A percentile compares a stretch with the other conserved stretches of the same genome.
Conservation (phyloP, 805 yeast genomes). For the Kuraishia hungarica region DNA sequence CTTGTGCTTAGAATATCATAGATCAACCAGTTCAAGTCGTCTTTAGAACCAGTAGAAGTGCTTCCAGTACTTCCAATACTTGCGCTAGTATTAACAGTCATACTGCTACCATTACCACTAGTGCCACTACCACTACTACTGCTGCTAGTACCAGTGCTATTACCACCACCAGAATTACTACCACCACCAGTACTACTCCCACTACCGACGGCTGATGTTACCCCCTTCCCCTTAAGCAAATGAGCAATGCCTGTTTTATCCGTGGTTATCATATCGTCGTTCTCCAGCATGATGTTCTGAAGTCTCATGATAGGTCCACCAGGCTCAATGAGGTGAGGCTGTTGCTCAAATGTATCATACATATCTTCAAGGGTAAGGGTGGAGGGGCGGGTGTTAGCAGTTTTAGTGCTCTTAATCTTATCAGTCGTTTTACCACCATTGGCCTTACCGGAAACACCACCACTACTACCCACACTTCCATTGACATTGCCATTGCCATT, state of each 20-base stretch:
- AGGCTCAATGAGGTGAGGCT: constrained; percentile 64
- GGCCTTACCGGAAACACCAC: not conserved
- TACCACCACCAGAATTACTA: no score
- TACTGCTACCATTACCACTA: not conserved
- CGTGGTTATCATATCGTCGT: constrained; percentile 39
- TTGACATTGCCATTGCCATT: not conserved
- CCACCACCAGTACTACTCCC: no score
- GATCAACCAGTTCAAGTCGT: constrained; percentile 64
- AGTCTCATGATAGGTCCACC: constrained; percentile 50
- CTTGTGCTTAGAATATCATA: constrained; percentile 42
- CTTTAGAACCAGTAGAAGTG: constrained; percentile 41
- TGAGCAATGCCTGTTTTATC: constrained; percentile 18
- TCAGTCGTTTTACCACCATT: constrained; percentile 1
- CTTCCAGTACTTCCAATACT: no score
- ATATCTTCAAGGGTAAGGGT: constrained; percentile 60
- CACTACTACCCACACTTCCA: not conserved
- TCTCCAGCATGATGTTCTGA: constrained; percentile 38
- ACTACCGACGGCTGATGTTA: no score
- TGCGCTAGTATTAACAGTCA: constrained; percentile 1
- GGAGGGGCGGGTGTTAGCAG: constrained; percentile 16
- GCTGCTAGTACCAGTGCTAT: no score
- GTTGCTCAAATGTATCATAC: constrained; percentile 51
- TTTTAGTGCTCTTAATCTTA: constrained; percentile 4
- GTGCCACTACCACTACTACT: not conserved
- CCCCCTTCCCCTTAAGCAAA: no score